These are phyloP conservation scores for Aspergillus sp. DNA, from an alignment of 2,329 filamentous ascomycete genomes.

Conservation along the genomic window DNA sequence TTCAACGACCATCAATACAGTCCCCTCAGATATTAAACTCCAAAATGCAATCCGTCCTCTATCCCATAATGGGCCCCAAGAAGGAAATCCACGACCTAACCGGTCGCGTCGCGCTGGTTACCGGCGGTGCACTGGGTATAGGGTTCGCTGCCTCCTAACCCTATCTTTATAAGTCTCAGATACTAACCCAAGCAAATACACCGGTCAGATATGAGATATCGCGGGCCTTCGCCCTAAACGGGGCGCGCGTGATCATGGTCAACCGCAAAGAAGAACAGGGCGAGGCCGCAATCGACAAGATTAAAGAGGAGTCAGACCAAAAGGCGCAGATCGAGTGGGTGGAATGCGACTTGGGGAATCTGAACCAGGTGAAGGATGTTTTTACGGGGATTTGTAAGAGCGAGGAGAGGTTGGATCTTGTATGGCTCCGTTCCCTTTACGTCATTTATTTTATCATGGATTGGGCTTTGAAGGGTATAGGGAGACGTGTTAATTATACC, in stretches of 20 bases:
- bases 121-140: conserved; percentile 42
- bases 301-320: conserved; percentile 27
- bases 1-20: too few species aligned
- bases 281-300: conserved; percentile 31
- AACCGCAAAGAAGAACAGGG: conserved; percentile 16
- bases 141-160: conserved; percentile 22
- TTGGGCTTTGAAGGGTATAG: too few species aligned
- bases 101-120: conserved; percentile 40
- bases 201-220: conserved; percentile 10
- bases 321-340: conserved; percentile 42
- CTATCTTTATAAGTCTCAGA: background rate
- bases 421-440: background rate
- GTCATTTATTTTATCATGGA: too few species aligned
- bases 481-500: background rate
- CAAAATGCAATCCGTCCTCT: conserved; percentile 24
- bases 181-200: too few species aligned
- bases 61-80: conserved; percentile 38
- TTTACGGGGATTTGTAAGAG: conserved; percentile 37
- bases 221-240: conserved; percentile 13
- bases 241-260: conserved; percentile 14
- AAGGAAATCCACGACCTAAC: conserved; percentile 35
- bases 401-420: conserved; percentile 41
- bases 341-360: conserved; percentile 43
- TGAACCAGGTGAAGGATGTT: conserved; percentile 39
- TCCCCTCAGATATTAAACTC: background rate